phyloP scores from a whole-genome alignment of 495 filamentous ascomycete species.

The Chaetomium fimeti region DNA sequence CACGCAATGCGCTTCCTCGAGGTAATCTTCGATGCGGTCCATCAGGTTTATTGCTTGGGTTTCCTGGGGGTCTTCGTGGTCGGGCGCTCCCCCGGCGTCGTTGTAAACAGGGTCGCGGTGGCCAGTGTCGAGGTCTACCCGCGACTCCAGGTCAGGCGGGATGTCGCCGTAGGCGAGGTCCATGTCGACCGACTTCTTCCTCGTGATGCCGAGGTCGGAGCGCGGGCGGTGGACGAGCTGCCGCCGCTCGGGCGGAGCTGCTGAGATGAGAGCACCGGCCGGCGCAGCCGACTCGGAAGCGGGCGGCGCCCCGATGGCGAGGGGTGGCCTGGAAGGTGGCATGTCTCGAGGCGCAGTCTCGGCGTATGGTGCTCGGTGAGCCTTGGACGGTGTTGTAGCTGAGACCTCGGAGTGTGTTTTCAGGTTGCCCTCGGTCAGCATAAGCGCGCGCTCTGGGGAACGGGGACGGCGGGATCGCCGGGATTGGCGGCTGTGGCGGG shows the following conservation, averaged over 20 bases:
- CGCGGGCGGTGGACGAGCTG: slow-evolving; percentile 39
- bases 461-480: slow-evolving; percentile 30
- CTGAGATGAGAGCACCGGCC: neutral
- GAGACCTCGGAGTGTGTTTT: slow-evolving; percentile 47
- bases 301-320: slow-evolving; percentile 33
- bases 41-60: slow-evolving; percentile 64
- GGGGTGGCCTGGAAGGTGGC: slow-evolving; percentile 39
- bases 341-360: slow-evolving; percentile 44
- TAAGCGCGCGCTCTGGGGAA: slow-evolving; percentile 30
- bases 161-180: slow-evolving; percentile 79
- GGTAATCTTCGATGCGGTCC: slow-evolving; percentile 63
- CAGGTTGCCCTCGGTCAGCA: slow-evolving; percentile 46
- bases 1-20: slow-evolving; percentile 83
- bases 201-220: slow-evolving; percentile 44
- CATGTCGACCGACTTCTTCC: slow-evolving; percentile 72
- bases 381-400: slow-evolving; percentile 40
- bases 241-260: slow-evolving; percentile 20
- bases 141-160: slow-evolving; percentile 52
- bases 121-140: slow-evolving; percentile 47
- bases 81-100: slow-evolving; percentile 15
- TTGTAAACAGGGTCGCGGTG: slow-evolving; percentile 38
- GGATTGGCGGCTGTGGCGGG: slow-evolving; percentile 39
- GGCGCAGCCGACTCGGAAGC: slow-evolving; percentile 2
- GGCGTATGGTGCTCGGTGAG: slow-evolving; percentile 45
- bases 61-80: slow-evolving; percentile 47